Base-by-base conservation (phyloP, 2,329 filamentous ascomycete genomes). In the Myotisia sp. region DNA sequence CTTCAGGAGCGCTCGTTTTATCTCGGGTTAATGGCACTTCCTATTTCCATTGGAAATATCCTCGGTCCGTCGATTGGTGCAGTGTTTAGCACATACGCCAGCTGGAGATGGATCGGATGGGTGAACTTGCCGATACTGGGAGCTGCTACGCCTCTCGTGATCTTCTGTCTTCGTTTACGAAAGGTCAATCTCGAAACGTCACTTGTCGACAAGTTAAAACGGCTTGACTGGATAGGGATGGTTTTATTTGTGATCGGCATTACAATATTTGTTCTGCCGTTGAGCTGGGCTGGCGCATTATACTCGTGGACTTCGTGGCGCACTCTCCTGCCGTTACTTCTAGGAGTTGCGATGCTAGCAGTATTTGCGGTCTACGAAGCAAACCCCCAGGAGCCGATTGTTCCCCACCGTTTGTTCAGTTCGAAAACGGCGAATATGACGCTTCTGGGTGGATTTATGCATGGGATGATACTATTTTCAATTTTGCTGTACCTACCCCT, bases 211-310 rank as follows among this genome's bases (percentile, higher is more conserved):
- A 72, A 71, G 43, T 50, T 72, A 3, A 53, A 51, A 18, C 59
- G 63, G 6, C 64, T 81, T 13, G 76, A 82, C 47, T 80, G 70
- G 65, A 36, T 71, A 20, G 77, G 78, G 1, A 65, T 67, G 4
- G 42, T 67, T 1, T 45, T 82, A 3, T 79, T 81, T 47, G 60
- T 76, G n/a, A 64, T 58, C 6, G 67, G 67, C 6, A 61, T 63
- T 5, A 72, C 71, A 0, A 65, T 64, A 12, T 68, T 79, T 45
- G 51, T 78, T 20, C 70, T 77, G 24, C 68, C 71, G 0, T 47
- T 79, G 3, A 73, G 71, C 1, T 75, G 72, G 63, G 77, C 73
- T 13, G 76, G 74, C 18, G 63, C 76, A 5, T 68, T 74, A 54
- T 80, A 77, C 47, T 47, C 63, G 0, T 82, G 76, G 76, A 49